These are phyloP conservation scores for Jamesozyma piceae DNA, from an alignment of 805 yeast genomes.

Conservation along the genomic window DNA sequence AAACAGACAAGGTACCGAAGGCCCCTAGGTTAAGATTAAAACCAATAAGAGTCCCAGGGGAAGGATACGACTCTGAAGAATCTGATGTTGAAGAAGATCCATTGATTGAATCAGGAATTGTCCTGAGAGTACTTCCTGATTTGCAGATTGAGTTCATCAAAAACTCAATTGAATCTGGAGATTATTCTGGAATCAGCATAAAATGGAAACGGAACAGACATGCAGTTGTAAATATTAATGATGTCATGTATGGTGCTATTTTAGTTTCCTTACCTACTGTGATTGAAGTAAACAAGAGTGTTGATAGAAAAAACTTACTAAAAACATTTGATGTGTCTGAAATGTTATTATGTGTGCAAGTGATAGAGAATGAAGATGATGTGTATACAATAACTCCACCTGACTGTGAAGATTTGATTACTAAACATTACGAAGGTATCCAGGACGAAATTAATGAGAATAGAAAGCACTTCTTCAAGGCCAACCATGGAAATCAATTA, in stretches of 20 bases:
- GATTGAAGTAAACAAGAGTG: slow-evolving; percentile 77
- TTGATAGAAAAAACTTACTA: slow-evolving; percentile 75
- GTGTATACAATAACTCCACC: slow-evolving; percentile 34
- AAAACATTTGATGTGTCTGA: slow-evolving; percentile 82
- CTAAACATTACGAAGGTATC: slow-evolving; percentile 22
- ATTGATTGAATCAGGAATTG: slow-evolving; percentile 73
- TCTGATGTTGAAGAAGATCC: slow-evolving; percentile 96
- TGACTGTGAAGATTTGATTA: slow-evolving; percentile 35
- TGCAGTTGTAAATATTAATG: slow-evolving; percentile 68
- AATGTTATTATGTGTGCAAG: slow-evolving; percentile 65
- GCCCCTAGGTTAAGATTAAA: slow-evolving; percentile 44
- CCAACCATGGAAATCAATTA: slow-evolving; percentile 17
- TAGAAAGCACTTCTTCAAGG: slow-evolving; percentile 18
- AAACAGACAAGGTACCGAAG: slow-evolving; percentile 22
- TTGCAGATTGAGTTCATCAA: slow-evolving; percentile 52
- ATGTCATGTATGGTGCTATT: slow-evolving; percentile 67
- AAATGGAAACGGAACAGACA: slow-evolving; percentile 77
- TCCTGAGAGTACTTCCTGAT: slow-evolving; percentile 58
- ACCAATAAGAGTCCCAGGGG: slow-evolving; percentile 71
- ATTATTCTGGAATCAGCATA: slow-evolving; percentile 58
- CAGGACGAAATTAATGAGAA: slow-evolving; percentile 22
- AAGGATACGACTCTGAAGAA: slow-evolving; percentile 94
- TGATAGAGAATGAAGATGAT: slow-evolving; percentile 40
- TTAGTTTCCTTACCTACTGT: slow-evolving; percentile 84
- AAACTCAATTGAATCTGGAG: slow-evolving; percentile 69